Conservation (phyloP, 1,284 basidiomycete species). For the Pseudozyma pruni region DNA sequence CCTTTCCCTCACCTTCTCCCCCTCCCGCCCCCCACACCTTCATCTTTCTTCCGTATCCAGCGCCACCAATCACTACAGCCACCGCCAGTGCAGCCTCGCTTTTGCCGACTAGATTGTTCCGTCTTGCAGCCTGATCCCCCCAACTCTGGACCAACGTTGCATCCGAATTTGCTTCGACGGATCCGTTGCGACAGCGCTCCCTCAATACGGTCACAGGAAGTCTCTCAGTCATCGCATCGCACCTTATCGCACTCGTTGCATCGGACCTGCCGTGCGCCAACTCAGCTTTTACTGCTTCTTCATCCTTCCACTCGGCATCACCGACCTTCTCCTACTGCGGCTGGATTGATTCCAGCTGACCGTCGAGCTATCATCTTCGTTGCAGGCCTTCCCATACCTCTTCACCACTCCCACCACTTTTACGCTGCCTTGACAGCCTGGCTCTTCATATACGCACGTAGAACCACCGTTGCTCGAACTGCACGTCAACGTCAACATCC, state of each 20-base stretch:
- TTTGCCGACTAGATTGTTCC: not conserved
- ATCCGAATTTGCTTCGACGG: no score
- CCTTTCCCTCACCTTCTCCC: not conserved
- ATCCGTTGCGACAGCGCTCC: no score
- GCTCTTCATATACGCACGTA: not conserved
- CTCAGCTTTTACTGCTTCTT: not conserved
- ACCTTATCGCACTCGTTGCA: not conserved
- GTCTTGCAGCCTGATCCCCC: not conserved
- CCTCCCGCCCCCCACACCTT: slow-evolving; percentile 1
- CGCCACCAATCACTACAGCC: slow-evolving; percentile 21
- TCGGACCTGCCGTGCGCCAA: slow-evolving; percentile 9
- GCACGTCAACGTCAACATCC: not conserved
- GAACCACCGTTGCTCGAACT: slow-evolving; percentile 4
- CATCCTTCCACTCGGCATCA: not conserved
- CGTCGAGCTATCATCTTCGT: not conserved
- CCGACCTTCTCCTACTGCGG: not conserved
- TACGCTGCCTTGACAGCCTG: not conserved
- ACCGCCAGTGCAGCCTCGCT: not conserved
- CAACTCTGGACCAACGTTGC: no score
- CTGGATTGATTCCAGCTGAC: slow-evolving; percentile 7
- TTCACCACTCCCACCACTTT: slow-evolving; percentile 3
- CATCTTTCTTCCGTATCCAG: not conserved
- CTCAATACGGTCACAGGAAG: not conserved
- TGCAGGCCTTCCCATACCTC: not conserved
- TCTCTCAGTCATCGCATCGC: not conserved